phyloP scores from a whole-genome alignment of 495 filamentous ascomycete genomes.

The Neurospora sp. region DNA sequence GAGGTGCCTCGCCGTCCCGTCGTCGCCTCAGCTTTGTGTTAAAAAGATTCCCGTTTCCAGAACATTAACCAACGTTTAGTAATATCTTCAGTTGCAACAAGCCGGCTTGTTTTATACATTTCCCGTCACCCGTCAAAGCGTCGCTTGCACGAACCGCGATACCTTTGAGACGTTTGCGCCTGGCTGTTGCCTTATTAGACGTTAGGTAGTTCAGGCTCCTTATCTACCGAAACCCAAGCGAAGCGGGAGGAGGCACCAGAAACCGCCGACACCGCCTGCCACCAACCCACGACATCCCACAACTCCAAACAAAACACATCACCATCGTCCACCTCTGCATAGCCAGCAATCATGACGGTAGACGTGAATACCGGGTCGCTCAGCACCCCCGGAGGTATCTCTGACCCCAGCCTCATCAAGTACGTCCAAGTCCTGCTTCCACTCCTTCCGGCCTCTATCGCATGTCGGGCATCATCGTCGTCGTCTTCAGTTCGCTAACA shows the following conservation, averaged over 20 bases:
- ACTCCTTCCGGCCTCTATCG: background rate
- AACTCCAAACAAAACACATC: background rate
- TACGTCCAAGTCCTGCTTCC: constrained; percentile 16
- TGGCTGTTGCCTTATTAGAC: background rate
- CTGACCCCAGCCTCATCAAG: constrained; percentile 51
- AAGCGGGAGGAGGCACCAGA: background rate
- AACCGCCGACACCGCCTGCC: background rate
- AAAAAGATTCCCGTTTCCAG: background rate
- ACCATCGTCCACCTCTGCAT: background rate
- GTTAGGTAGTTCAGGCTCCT: background rate
- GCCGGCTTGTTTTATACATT: background rate
- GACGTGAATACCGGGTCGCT: constrained; percentile 23
- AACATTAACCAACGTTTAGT: background rate
- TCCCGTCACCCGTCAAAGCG: background rate
- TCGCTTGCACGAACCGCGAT: background rate
- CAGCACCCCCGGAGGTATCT: constrained; percentile 41
- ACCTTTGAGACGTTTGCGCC: background rate
- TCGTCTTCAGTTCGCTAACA: constrained; percentile 16
- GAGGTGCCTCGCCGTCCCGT: background rate
- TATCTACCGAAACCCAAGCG: background rate
- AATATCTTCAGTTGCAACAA: background rate
- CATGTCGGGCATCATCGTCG: constrained; percentile 10
- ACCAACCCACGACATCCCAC: background rate
- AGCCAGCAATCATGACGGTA: constrained; percentile 16
- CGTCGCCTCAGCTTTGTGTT: background rate